These are phyloP conservation scores for Saccharum spontaneum DNA, from an alignment of 176 grass and related monocot species.

Conservation along the genomic window DNA sequence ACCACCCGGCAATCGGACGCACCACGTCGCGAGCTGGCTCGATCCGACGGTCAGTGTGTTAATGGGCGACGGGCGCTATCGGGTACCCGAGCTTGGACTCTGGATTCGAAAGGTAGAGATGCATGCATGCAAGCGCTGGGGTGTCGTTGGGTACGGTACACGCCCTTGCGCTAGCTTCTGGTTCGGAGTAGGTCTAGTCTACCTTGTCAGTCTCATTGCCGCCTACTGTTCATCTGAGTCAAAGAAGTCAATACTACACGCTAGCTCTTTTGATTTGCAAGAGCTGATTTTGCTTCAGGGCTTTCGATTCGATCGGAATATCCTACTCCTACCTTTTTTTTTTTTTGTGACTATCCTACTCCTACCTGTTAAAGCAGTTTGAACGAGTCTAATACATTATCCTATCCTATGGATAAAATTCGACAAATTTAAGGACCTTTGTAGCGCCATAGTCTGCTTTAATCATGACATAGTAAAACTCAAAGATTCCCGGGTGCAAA, in stretches of 20 bases:
- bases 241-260: conserved; percentile 8
- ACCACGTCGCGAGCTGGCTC: no score
- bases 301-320: not conserved
- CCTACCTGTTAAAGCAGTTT: not conserved
- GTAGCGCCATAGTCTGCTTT: not conserved
- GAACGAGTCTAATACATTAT: not conserved
- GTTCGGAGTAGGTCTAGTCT: not conserved
- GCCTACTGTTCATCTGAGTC: conserved; percentile 26
- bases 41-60: no score
- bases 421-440: not conserved
- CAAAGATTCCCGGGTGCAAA: not conserved
- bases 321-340: not conserved
- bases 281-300: not conserved
- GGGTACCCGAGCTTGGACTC: no score
- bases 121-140: not conserved
- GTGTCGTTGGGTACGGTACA: not conserved
- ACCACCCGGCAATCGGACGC: no score
- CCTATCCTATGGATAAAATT: not conserved
- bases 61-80: no score
- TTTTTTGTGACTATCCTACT: no score
- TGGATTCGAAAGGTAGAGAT: not conserved
- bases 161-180: not conserved
- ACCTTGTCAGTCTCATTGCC: not conserved
- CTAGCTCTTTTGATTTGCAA: not conserved
- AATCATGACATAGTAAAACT: not conserved